phyloP scores from a whole-genome alignment of 2,329 filamentous ascomycete genomes.

The Venturia oleaginea region DNA sequence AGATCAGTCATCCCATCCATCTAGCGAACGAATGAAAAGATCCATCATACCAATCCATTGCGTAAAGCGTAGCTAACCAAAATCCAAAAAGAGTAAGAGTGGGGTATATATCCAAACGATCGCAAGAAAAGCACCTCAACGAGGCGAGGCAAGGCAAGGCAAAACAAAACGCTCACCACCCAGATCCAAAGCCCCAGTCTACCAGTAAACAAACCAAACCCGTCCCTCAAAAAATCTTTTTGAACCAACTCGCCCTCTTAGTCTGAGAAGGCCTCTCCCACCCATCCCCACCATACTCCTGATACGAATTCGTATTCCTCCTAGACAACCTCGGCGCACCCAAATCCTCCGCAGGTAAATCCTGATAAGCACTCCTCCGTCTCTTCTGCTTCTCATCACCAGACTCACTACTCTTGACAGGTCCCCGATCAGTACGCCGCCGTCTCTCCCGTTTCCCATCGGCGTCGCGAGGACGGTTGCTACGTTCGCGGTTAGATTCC shows the following conservation, averaged over 20 bases:
- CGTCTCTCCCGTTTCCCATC: constrained; percentile 21
- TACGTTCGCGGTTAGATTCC: constrained; percentile 17
- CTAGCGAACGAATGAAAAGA: not conserved
- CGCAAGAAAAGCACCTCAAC: not conserved
- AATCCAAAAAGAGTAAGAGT: not conserved
- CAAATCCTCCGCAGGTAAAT: constrained; percentile 21
- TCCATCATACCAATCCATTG: not conserved
- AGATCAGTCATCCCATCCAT: not conserved
- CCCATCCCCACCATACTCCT: constrained; percentile 26
- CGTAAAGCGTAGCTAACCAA: not conserved
- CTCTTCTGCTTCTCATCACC: not conserved
- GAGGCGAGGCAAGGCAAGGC: not conserved
- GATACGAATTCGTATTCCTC: constrained; percentile 14
- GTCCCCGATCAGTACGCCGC: not conserved
- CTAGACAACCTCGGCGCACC: constrained; percentile 18
- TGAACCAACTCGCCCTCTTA: constrained; percentile 39
- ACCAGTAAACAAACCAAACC: not conserved
- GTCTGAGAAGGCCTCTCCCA: constrained; percentile 19
- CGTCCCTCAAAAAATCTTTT: constrained; percentile 30
- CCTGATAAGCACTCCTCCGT: constrained; percentile 14
- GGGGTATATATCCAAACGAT: constrained; percentile 8
- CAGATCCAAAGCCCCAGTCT: not conserved
- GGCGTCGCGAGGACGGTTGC: constrained; percentile 21
- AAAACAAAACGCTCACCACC: not conserved
- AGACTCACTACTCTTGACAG: not conserved